phyloP scores from a whole-genome alignment of 495 filamentous ascomycete species.

The Xylaria longipes region DNA sequence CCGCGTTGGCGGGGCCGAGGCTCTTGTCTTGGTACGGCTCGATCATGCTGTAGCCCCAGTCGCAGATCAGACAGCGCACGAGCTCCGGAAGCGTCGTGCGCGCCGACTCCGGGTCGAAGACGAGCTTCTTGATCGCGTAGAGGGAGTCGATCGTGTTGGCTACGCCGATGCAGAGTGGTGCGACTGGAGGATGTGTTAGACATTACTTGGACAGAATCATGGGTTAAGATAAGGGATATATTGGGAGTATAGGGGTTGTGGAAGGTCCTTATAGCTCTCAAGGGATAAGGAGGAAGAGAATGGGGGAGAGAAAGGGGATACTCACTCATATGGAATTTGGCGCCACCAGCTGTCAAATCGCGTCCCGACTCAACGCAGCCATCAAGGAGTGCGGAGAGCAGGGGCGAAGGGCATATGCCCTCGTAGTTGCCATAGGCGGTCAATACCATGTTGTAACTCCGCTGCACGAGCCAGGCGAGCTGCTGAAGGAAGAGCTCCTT shows the following conservation, averaged over 20 bases:
- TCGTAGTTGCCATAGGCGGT: conserved; percentile 15
- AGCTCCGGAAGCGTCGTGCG: conserved; percentile 18
- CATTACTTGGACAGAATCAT: not conserved
- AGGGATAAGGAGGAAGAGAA: not conserved
- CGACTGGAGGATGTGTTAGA: conserved; percentile 19
- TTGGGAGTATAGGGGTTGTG: not conserved
- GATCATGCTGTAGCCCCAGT: conserved; percentile 33
- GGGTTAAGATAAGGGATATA: not conserved
- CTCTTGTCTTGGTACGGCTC: conserved; percentile 32
- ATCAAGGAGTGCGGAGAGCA: conserved; percentile 19
- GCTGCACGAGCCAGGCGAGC: conserved; percentile 6
- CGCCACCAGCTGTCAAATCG: conserved; percentile 22
- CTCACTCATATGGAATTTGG: conserved; percentile 23
- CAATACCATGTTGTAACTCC: conserved; percentile 5
- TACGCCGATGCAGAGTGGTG: conserved; percentile 19
- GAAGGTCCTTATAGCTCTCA: not conserved
- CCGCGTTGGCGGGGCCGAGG: conserved; percentile 27
- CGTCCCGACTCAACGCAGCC: conserved; percentile 21
- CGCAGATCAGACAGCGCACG: conserved; percentile 26
- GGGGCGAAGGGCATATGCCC: conserved; percentile 25
- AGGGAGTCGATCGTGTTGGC: conserved; percentile 27
- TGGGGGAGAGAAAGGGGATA: not conserved
- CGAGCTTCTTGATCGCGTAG: conserved; percentile 25
- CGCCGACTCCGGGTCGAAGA: conserved; percentile 10
- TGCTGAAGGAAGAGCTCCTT: conserved; percentile 24